These are phyloP conservation scores for Russula sp. DNA, from an alignment of 768 basidiomycete genomes.

Conservation along the genomic window DNA sequence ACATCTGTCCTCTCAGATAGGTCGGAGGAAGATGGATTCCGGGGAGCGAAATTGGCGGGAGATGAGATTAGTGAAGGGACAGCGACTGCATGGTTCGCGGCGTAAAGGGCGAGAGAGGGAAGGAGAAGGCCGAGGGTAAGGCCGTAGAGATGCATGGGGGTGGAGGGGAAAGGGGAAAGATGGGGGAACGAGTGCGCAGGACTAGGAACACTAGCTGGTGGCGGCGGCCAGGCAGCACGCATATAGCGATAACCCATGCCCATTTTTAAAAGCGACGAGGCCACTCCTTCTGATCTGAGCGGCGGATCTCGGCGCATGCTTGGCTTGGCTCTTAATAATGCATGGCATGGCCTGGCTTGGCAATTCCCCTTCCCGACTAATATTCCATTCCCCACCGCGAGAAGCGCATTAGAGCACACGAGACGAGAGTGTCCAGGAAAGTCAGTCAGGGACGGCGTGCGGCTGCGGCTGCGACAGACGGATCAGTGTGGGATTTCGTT, in stretches of 20 bases:
- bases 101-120: conserved; percentile 21
- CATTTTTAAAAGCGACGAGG: background rate
- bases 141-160: conserved; percentile 21
- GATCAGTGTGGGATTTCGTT: too few species aligned
- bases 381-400: too few species aligned
- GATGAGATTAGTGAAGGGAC: conserved; percentile 20
- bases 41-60: conserved; percentile 24
- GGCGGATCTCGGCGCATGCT: too few species aligned
- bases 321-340: too few species aligned
- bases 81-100: conserved; percentile 15
- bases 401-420: too few species aligned
- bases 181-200: background rate
- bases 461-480: too few species aligned
- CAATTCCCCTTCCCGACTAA: too few species aligned
- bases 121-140: conserved; percentile 17
- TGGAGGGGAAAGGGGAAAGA: background rate
- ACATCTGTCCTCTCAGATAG: background rate
- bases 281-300: background rate
- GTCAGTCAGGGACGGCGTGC: too few species aligned
- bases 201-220: too few species aligned
- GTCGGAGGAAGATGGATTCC: background rate
- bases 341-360: too few species aligned
- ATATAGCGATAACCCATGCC: background rate
- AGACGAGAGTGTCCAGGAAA: too few species aligned
- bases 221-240: background rate